Evolutionary conservation across 73 alveolate genomes (phyloP), one percentile per base, ranked within the genome.

Genomic region (Halteria grandinella): DNA sequence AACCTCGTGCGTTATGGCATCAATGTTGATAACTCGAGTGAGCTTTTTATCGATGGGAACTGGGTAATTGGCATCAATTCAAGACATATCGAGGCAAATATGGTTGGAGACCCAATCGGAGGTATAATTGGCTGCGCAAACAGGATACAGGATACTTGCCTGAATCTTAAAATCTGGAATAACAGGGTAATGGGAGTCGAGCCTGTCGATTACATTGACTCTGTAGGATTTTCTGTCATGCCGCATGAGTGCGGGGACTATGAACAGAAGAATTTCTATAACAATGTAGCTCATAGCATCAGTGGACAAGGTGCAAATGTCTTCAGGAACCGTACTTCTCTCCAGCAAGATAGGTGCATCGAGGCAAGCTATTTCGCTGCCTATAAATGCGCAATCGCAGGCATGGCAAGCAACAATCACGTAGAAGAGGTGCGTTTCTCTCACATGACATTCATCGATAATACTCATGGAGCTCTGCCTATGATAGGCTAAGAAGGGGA

Each of bases 251-350:
- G 47, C 47, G 47, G 47, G n/a, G 47, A 5, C 11, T 5, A 36
- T 5, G 47, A 5, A 11, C 47, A 36, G 47, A 36, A 36, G 47
- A 36, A 11, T 5, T 36, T 36, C 47, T 7, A 15, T 4, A 18
- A 70, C 71, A 70, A 70, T 49, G 21, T 49, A 14, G 83, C 57
- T 29, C 83, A 70, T 29, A 49, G 72, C 20, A 29, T 64, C 17
- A 27, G 36, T 25, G 63, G 36, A 23, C 29, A 36, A 2, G 79
- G 79, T 20, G 79, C 53, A 4, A 18, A 29, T n/a, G 49, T 64
- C n/a, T 39, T 23, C 41, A 18, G 39, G 45, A 34, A 64, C 33
- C 54, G 20, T 7, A 20, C 63, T 10, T 8, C 29, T 5, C 17
- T 43, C 4, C 6, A 3, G 10, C 52, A 64, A 45, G 6, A 39